Evolutionary conservation across 2,329 filamentous ascomycete species (phyloP).

Genomic region (Aspergillus puulaauensis): DNA sequence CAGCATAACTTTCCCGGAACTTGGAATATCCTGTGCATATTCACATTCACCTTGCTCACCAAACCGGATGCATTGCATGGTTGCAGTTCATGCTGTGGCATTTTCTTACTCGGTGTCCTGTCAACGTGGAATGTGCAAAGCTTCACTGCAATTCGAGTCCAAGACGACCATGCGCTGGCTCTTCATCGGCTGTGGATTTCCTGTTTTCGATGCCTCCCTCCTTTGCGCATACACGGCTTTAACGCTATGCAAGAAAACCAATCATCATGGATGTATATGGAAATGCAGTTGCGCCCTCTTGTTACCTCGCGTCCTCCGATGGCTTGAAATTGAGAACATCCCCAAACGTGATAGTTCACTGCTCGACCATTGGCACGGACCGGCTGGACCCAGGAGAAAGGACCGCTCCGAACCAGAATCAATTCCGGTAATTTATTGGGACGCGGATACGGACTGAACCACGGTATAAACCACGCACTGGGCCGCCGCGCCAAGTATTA

Average conservation of each 20-base stretch:
- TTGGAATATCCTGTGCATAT: background rate
- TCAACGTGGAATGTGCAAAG: too few species aligned
- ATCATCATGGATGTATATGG: background rate
- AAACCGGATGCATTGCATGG: background rate
- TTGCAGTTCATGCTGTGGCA: background rate
- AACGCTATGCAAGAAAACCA: background rate
- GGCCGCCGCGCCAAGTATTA: background rate
- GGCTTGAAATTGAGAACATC: background rate
- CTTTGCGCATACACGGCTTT: background rate
- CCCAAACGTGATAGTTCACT: background rate
- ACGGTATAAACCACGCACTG: background rate
- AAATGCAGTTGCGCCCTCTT: background rate
- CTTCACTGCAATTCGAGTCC: too few species aligned
- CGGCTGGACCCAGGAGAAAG: slow-evolving; percentile 1
- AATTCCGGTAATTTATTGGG: background rate
- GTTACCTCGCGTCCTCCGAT: too few species aligned
- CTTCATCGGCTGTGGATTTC: too few species aligned
- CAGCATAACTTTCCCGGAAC: background rate
- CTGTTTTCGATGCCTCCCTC: too few species aligned
- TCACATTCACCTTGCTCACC: background rate
- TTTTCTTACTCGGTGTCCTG: background rate
- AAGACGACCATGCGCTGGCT: too few species aligned
- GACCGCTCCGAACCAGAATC: slow-evolving; percentile 4
- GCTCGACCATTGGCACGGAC: background rate
- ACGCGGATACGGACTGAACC: background rate